phyloP scores from a whole-genome alignment of 805 yeast genomes.

The Wickerhamiella allomyrinae region DNA sequence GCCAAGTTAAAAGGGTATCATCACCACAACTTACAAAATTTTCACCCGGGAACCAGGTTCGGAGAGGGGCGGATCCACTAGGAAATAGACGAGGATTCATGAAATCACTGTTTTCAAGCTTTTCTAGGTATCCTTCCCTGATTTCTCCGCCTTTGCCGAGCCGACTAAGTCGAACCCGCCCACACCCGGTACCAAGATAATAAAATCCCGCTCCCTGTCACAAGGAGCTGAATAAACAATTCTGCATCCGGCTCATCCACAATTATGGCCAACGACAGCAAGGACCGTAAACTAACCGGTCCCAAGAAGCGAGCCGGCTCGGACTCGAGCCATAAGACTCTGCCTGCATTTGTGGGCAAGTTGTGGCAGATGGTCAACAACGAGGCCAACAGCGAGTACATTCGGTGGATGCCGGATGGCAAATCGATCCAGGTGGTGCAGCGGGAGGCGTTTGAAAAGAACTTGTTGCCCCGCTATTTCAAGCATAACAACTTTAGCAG shows the following conservation, averaged over 20 bases:
- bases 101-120: too few relatives aligned
- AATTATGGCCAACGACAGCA: background rate
- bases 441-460: slow-evolving; percentile 70
- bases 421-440: slow-evolving; percentile 70
- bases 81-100: too few relatives aligned
- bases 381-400: slow-evolving; percentile 47
- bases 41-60: background rate
- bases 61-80: too few relatives aligned
- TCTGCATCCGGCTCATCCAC: background rate
- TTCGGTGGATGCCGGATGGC: slow-evolving; percentile 80
- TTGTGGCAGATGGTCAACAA: slow-evolving; percentile 95
- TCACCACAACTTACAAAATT: slow-evolving; percentile 16
- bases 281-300: background rate
- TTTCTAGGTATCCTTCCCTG: too few relatives aligned
- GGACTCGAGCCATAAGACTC: background rate
- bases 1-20: slow-evolving; percentile 19
- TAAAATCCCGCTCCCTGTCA: background rate
- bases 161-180: too few relatives aligned
- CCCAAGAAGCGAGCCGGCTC: background rate
- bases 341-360: slow-evolving; percentile 62
- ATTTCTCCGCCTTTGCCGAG: too few relatives aligned
- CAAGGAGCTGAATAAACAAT: slow-evolving; percentile 1
- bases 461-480: slow-evolving; percentile 78
- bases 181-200: background rate
- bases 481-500: slow-evolving; percentile 92